Percentiles rank a stretch among this genome's conserved stretches.
These are phyloP conservation scores for Orbilia oligospora DNA, from an alignment of 2,329 filamentous ascomycete species.

Conservation along the genomic window DNA sequence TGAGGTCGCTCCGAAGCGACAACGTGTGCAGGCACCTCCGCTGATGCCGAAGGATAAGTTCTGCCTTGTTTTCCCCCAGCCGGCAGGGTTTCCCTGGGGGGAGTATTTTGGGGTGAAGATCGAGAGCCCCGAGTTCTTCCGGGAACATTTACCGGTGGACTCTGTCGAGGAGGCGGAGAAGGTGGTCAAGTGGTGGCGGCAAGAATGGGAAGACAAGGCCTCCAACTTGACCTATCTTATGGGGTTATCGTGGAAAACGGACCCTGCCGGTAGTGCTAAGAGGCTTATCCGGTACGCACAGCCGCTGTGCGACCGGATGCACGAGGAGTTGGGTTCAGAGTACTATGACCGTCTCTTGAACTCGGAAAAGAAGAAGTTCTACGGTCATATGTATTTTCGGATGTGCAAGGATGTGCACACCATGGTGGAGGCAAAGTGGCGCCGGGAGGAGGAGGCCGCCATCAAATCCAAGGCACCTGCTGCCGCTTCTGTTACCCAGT, in stretches of 20 bases:
- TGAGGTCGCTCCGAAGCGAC: conserved; percentile 29
- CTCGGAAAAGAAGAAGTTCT: conserved; percentile 34
- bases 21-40: conserved; percentile 21
- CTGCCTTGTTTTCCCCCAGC: conserved; percentile 37
- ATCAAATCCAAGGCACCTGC: not conserved
- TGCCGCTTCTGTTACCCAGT: not conserved
- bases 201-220: conserved; percentile 31
- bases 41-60: conserved; percentile 41
- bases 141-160: conserved; percentile 33
- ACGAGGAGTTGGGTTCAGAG: conserved; percentile 17
- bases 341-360: conserved; percentile 34
- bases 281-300: conserved; percentile 41
- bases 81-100: conserved; percentile 34
- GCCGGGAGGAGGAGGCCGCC: not conserved
- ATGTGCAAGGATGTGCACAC: conserved; percentile 35
- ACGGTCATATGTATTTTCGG: conserved; percentile 45
- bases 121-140: conserved; percentile 11
- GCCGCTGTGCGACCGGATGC: conserved; percentile 38
- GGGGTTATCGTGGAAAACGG: conserved; percentile 17
- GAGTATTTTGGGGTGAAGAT: conserved; percentile 1
- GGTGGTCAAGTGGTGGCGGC: conserved; percentile 31
- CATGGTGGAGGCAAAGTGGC: not conserved
- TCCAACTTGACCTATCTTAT: conserved; percentile 29
- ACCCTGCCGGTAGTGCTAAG: conserved; percentile 16
- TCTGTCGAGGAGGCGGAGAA: conserved; percentile 23